Evolutionary conservation across 2,329 filamentous ascomycete genomes (phyloP), one percentile per base, ranked within the genome.

Genomic region (Aulographum hederae): DNA sequence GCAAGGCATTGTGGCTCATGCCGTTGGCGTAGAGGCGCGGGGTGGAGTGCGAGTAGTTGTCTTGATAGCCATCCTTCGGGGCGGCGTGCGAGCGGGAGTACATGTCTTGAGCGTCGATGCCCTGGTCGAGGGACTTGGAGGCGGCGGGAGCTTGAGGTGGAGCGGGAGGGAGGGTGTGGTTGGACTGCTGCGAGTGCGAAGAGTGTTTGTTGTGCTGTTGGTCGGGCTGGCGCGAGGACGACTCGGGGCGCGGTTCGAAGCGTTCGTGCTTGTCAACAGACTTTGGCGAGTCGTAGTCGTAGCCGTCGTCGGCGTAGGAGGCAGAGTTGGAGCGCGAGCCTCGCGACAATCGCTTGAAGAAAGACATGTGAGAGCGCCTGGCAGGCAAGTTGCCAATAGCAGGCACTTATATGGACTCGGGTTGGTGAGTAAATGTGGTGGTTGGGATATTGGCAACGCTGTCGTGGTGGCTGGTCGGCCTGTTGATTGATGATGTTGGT

Each of bases 11-110:
- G 25, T 25, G 13, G 34, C 23, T 28, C 28, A 28, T 28, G 17
- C 31, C 39, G 36, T 30, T 34, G 32, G 35, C 36, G 29, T 38
- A 39, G 32, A 43, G 42, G 21, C 44, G 41, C 31, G 44, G 43
- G 21, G 33, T 37, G 28, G 36, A 35, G 21, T 19, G 29, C 14
- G 15, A 10, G 13, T 25, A 25, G 10, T 10, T 14, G 8, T 16
- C 27, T 28, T 16, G 27, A 8, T 8, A 17, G 16, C 27, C 27
- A 28, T 8, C 8, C 21, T 8, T 25, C n/a, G 21, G 8, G n/a
- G 8, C 21, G 8, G 8, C 8, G 21, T 25, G 27, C 12, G 15
- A 10, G 15, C 8, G 15, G 10, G 15, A 10, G 15, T 28, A 10
- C 15, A 16, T 10, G 12, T 28, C 10, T n/a, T 28, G 12, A 8